phyloP scores from a whole-genome alignment of 352 stramenopile species.

The Thraustotheca clavata region DNA sequence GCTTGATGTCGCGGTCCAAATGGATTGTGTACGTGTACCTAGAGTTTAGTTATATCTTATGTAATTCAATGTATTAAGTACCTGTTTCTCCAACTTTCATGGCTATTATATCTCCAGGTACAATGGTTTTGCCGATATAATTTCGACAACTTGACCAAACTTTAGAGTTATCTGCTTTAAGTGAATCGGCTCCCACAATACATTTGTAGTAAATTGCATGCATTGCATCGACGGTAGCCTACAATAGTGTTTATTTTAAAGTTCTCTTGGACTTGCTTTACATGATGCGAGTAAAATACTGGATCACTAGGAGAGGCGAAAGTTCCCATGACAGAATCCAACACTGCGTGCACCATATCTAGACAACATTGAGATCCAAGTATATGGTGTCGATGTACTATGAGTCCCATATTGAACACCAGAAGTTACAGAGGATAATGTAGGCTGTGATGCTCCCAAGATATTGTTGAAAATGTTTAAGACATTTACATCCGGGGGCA shows the following conservation, averaged over 20 bases:
- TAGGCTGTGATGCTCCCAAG: conserved; percentile 14
- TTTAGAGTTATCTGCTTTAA: neutral
- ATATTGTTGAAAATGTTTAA: conserved; percentile 8
- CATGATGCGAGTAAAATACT: conserved; percentile 65
- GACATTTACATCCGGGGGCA: conserved; percentile 45
- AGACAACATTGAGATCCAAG: conserved; percentile 1
- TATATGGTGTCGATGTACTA: conserved; percentile 26
- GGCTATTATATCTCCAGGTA: neutral
- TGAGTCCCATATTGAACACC: conserved; percentile 54
- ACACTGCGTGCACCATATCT: conserved; percentile 60
- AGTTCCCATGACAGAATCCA: conserved; percentile 37
- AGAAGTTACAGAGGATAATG: conserved; percentile 35
- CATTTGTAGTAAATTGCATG: conserved; percentile 20
- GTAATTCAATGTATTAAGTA: neutral
- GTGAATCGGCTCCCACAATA: neutral
- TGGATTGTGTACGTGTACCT: neutral
- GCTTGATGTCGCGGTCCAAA: neutral
- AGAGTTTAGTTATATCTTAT: neutral
- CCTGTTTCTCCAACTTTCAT: neutral
- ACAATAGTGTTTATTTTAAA: neutral
- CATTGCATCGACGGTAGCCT: conserved; percentile 7
- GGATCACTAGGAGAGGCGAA: conserved; percentile 45
- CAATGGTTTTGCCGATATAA: neutral
- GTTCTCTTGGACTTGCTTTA: neutral
- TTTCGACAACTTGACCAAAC: conserved; percentile 1